Evolutionary conservation across 495 filamentous ascomycete genomes (phyloP).

Genomic region (Neurospora sp.): DNA sequence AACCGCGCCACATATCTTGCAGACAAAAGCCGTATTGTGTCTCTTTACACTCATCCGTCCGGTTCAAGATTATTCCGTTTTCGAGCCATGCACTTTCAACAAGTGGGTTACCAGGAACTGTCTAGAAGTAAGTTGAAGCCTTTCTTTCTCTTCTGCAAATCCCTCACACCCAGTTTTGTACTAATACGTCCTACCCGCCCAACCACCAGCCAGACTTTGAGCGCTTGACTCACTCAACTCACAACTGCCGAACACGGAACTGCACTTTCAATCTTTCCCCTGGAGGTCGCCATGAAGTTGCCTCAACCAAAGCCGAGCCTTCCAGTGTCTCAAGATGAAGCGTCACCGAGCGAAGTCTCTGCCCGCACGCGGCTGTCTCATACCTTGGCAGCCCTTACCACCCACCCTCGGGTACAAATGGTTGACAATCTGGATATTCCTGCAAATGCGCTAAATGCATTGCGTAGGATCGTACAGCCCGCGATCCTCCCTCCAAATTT

Average conservation of each 20-base stretch:
- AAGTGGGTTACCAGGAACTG: not conserved
- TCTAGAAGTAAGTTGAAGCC: not conserved
- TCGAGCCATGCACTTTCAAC: not conserved
- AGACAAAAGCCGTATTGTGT: not conserved
- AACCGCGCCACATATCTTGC: not conserved
- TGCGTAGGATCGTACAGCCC: conserved; percentile 1
- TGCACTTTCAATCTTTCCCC: not conserved
- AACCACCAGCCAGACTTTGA: not conserved
- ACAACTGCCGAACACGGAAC: not conserved
- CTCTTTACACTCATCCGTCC: not conserved
- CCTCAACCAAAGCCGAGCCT: not conserved
- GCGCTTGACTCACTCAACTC: not conserved
- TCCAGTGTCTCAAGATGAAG: not conserved
- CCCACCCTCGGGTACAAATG: conserved; percentile 6
- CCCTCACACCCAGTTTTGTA: not conserved
- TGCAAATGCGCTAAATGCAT: conserved; percentile 11
- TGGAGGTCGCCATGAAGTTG: not conserved
- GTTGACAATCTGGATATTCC: conserved; percentile 34
- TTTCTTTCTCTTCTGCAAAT: not conserved
- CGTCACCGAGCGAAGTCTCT: not conserved
- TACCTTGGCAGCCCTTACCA: not conserved
- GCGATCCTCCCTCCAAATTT: conserved; percentile 42
- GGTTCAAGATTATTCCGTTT: not conserved
- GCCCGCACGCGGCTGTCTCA: not conserved
- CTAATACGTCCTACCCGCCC: not conserved